phyloP scores from a whole-genome alignment of 768 basidiomycete species.

The Chlorophyllum brunneum region DNA sequence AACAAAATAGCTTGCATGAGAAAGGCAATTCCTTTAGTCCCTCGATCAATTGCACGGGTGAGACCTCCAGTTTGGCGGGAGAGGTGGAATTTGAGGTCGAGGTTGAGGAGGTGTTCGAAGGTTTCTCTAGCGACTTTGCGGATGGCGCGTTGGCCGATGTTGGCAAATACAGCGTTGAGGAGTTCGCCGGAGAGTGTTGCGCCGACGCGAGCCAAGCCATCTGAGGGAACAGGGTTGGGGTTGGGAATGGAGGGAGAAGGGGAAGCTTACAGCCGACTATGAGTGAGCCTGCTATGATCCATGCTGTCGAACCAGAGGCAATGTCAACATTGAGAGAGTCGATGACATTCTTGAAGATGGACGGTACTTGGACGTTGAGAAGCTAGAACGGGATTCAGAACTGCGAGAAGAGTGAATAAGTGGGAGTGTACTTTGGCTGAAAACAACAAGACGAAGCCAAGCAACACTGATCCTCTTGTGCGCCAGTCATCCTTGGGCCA shows the following conservation, averaged over 20 bases:
- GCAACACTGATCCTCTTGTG: conserved; percentile 75
- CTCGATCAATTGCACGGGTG: conserved; percentile 94
- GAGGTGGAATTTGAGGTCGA: conserved; percentile 91
- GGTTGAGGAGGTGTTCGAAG: conserved; percentile 86
- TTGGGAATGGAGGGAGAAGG: background rate
- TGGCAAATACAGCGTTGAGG: conserved; percentile 93
- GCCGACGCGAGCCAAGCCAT: conserved; percentile 86
- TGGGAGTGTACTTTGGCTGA: conserved; percentile 68
- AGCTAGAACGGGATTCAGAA: conserved; percentile 42
- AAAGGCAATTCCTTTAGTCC: conserved; percentile 99
- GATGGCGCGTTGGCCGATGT: conserved; percentile 91
- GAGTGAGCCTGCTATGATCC: conserved; percentile 87
- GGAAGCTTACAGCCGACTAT: conserved; percentile 81
- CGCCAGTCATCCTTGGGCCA: conserved; percentile 89
- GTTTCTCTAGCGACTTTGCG: conserved; percentile 95
- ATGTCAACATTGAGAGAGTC: conserved; percentile 87
- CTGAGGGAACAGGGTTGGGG: conserved; percentile 36
- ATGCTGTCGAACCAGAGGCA: conserved; percentile 71
- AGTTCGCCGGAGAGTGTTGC: conserved; percentile 90
- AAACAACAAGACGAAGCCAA: conserved; percentile 78
- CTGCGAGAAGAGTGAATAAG: background rate
- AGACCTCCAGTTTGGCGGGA: conserved; percentile 93
- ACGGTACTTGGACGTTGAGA: conserved; percentile 97
- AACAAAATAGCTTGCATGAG: conserved; percentile 90
- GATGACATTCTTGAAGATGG: conserved; percentile 89